Evolutionary conservation across 1,139 yeast species (phyloP).

Genomic region (Pichia sp.): DNA sequence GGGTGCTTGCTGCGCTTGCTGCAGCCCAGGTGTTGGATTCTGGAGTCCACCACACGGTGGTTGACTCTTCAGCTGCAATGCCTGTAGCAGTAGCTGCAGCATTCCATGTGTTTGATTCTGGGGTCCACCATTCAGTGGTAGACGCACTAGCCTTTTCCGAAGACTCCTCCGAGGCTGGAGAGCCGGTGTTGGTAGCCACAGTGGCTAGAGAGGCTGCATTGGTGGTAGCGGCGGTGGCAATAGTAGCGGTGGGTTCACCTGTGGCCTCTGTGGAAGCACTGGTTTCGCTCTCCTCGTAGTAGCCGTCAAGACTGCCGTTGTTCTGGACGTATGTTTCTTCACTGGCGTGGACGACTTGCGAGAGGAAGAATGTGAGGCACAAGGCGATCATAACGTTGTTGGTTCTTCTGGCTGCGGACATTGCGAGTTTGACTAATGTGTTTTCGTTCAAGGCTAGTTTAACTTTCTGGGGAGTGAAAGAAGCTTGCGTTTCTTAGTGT

Average conservation of each 20-base stretch:
- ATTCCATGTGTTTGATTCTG: not conserved
- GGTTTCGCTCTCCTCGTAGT: conserved; percentile 5
- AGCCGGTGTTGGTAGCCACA: not conserved
- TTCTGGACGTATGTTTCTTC: conserved; percentile 9
- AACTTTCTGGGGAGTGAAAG: too few relatives aligned
- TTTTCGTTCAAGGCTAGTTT: too few relatives aligned
- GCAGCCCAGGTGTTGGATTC: not conserved
- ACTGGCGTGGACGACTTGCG: not conserved
- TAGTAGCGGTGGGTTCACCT: too few relatives aligned
- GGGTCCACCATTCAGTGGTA: conserved; percentile 4
- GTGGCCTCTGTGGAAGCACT: too few relatives aligned
- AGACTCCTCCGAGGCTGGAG: conserved; percentile 6
- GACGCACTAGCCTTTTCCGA: conserved; percentile 2
- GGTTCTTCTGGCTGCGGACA: not conserved
- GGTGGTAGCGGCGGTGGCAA: not conserved
- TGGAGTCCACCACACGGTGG: conserved; percentile 15
- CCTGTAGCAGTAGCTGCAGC: not conserved
- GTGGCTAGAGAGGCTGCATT: not conserved
- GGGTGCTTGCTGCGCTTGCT: conserved; percentile 8
- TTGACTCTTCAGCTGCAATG: not conserved
- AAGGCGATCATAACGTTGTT: not conserved
- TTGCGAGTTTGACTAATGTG: too few relatives aligned
- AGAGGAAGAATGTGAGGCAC: not conserved
- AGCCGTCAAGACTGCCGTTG: conserved; percentile 17
- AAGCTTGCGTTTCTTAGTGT: not conserved